phyloP scores from a whole-genome alignment of 345 rosid genomes.

The Eucalyptus pauciflora region DNA sequence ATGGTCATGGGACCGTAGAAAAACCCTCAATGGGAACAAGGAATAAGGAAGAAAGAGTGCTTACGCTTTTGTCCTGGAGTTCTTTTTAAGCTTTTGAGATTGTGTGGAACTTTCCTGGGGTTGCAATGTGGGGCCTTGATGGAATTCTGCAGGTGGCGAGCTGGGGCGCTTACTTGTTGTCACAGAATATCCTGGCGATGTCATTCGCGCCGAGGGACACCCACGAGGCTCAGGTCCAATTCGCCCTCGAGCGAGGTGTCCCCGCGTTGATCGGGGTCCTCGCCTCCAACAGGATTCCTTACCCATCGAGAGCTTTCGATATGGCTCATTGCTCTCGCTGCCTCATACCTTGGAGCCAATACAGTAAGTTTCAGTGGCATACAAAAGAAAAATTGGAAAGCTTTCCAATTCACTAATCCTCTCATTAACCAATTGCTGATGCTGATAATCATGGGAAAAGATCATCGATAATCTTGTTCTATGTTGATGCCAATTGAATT shows the following conservation, averaged over 20 bases:
- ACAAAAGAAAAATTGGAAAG: not conserved
- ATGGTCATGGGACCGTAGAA: not conserved
- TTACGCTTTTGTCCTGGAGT: not conserved
- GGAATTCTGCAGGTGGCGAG: slow-evolving; percentile 59
- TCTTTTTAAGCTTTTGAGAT: not conserved
- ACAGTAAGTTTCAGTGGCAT: slow-evolving; percentile 23
- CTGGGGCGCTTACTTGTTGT: slow-evolving; percentile 78
- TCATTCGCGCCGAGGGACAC: slow-evolving; percentile 96
- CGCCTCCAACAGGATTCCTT: slow-evolving; percentile 78
- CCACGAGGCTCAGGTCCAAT: slow-evolving; percentile 92
- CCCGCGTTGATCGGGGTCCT: slow-evolving; percentile 85
- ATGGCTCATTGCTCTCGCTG: slow-evolving; percentile 99
- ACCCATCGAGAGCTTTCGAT: slow-evolving; percentile 85
- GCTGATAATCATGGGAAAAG: not conserved
- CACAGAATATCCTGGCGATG: slow-evolving; percentile 53
- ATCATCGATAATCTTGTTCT: not conserved
- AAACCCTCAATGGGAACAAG: not conserved
- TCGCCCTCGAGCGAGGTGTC: slow-evolving; percentile 89
- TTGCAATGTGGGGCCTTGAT: not conserved
- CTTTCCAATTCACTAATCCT: not conserved
- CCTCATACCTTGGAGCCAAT: slow-evolving; percentile 81
- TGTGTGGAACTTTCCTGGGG: not conserved
- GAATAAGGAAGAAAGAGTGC: not conserved
- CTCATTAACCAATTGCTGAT: not conserved
- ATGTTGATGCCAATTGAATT: not conserved